Evolutionary conservation across 352 stramenopile genomes (phyloP), one percentile per base, ranked within the genome.

Genomic region (Phytopythium helicoides): DNA sequence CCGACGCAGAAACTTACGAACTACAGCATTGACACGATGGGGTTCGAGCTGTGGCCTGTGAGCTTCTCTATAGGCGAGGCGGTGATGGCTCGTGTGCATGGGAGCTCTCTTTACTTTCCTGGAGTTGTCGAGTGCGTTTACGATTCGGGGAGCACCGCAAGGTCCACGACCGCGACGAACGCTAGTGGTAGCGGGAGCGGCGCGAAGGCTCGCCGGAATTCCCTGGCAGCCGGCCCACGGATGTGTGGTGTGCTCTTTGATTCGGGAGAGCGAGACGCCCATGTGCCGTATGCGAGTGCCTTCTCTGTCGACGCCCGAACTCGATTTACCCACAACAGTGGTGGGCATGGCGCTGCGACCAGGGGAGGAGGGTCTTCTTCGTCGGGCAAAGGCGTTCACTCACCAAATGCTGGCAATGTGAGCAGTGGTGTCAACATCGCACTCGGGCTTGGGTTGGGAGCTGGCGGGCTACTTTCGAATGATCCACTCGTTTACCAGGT

Each of bases 11-110:
- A 74, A 18, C 68, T 91, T 36, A 91, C 77, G 3, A 91, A 91
- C 44, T 87, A 83, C 57, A 86, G 71, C 46, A 86, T 91, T 47
- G 78, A 91, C 55, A 76, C 78, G 6, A 86, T 88, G 52, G 81
- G 81, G 7, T 89, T 88, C 53, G 81, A 91, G 64, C 66, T 91
- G 22, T 69, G 62, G 19, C 63, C 69, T 8, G 65, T 81, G 18
- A 60, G 14, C 33, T 91, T 89, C 37, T 54, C 51, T 0, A 61
- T 87, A 8, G 78, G 81, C 2, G 81, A 91, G 41, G 64, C 60
- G 8, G 73, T 91, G 28, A 81, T 88, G 62, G 76, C 73, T 33
- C 73, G 74, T 8, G 73, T 86, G 3, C 63, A 83, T 38, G 72
- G 72, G 23, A 83, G 69, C 33, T 58, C 69, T 21, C 62, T 71